A percentile compares a stretch with the other conserved stretches of the same genome.
These are phyloP conservation scores for Russula emetica DNA, from an alignment of 768 basidiomycete species.

Conservation along the genomic window DNA sequence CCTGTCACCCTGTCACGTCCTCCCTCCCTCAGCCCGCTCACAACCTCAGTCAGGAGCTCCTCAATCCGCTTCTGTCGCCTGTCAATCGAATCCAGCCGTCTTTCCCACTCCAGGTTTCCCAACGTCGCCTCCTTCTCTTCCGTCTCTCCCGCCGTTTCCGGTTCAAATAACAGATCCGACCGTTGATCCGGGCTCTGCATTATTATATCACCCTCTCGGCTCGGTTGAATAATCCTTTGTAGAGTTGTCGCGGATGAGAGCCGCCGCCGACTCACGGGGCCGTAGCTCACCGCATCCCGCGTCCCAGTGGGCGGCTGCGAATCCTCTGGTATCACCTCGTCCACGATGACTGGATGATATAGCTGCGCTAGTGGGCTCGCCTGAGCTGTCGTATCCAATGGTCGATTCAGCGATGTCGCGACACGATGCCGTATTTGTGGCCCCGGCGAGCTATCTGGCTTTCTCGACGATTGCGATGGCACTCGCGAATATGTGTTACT, in stretches of 20 bases:
- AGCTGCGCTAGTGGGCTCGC: constrained; percentile 70
- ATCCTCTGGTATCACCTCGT: constrained; percentile 43
- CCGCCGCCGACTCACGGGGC: constrained; percentile 40
- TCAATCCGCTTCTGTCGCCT: constrained; percentile 47
- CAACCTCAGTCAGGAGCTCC: constrained; percentile 36
- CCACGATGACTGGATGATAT: constrained; percentile 61
- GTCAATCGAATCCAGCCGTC: constrained; percentile 42
- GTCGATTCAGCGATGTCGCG: constrained; percentile 43
- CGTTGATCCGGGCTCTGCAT: constrained; percentile 33
- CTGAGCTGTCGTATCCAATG: constrained; percentile 38
- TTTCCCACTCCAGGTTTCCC: constrained; percentile 34
- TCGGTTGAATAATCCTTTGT: constrained; percentile 18
- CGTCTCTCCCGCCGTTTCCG: constrained; percentile 28
- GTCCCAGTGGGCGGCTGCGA: constrained; percentile 18
- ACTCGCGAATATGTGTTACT: constrained; percentile 8
- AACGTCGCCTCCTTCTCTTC: constrained; percentile 33
- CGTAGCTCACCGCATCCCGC: constrained; percentile 36
- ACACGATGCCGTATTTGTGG: constrained; percentile 37
- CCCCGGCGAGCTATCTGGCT: constrained; percentile 14
- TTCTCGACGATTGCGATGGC: constrained; percentile 15
- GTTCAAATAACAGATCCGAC: constrained; percentile 9
- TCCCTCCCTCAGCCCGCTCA: background rate
- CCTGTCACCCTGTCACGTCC: background rate
- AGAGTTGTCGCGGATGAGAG: constrained; percentile 35
- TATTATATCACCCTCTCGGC: constrained; percentile 24